Evolutionary conservation across 2,329 filamentous ascomycete species (phyloP).

Genomic region (Metarhizium humberi): DNA sequence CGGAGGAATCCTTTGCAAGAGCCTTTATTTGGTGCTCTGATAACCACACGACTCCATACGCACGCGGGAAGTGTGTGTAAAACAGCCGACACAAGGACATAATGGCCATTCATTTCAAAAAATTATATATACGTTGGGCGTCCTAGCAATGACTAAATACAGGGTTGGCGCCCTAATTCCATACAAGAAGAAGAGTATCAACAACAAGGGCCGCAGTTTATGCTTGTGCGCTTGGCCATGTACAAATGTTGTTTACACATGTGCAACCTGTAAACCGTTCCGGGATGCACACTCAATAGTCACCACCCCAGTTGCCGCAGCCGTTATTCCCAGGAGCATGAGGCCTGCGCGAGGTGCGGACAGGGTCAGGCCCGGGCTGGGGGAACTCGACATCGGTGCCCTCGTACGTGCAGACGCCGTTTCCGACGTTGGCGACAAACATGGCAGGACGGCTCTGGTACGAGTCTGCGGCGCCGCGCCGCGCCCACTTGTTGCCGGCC

Average conservation of each 20-base stretch:
- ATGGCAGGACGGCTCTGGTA: conserved; percentile 50
- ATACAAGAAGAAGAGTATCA: not conserved
- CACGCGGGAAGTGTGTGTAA: not conserved
- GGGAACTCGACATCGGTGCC: conserved; percentile 52
- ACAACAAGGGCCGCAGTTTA: not conserved
- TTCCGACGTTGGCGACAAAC: conserved; percentile 57
- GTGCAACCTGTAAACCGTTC: not conserved
- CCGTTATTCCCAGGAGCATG: conserved; percentile 1
- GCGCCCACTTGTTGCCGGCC: not conserved
- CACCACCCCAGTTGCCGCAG: conserved; percentile 3
- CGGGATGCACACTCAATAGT: not conserved
- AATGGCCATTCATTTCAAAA: too few relatives aligned
- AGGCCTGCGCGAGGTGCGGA: conserved; percentile 3
- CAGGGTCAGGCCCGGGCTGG: conserved; percentile 46
- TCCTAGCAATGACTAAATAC: too few relatives aligned
- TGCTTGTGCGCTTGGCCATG: not conserved
- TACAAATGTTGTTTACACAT: not conserved
- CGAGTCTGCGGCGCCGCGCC: conserved; percentile 8
- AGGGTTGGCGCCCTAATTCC: not conserved
- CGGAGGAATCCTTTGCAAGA: conserved; percentile 11
- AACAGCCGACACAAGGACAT: not conserved
- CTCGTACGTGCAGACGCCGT: conserved; percentile 45
- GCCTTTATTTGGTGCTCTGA: conserved; percentile 16
- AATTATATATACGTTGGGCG: too few relatives aligned
- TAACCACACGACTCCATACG: not conserved